phyloP scores from a whole-genome alignment of 306 rosid genomes.

The Cucurbita maxima region DNA sequence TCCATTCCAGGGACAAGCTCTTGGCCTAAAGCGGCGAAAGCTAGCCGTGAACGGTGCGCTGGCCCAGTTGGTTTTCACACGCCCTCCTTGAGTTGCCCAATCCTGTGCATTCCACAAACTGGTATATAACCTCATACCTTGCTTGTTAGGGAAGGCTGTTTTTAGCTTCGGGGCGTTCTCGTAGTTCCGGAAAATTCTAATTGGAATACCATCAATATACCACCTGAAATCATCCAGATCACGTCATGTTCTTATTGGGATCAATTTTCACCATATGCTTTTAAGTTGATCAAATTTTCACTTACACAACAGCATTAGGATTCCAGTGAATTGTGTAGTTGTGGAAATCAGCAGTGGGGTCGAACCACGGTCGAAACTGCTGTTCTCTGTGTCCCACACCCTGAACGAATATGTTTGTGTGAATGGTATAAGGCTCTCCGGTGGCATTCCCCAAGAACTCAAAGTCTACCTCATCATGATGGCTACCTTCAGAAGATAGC shows the following conservation, averaged over 20 bases:
- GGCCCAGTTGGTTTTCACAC: slow-evolving; percentile 48
- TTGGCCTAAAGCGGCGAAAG: slow-evolving; percentile 37
- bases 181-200: slow-evolving; percentile 62
- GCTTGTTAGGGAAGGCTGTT: slow-evolving; percentile 52
- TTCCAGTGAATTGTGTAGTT: slow-evolving; percentile 93
- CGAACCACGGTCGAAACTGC: slow-evolving; percentile 78
- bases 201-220: slow-evolving; percentile 54
- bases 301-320: slow-evolving; percentile 64
- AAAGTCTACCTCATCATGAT: slow-evolving; percentile 75
- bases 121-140: slow-evolving; percentile 58
- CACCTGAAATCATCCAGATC: slow-evolving; percentile 31
- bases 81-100: slow-evolving; percentile 84
- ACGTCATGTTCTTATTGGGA: neutral
- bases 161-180: slow-evolving; percentile 16
- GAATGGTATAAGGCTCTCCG: slow-evolving; percentile 69
- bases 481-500: slow-evolving; percentile 56
- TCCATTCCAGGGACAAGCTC: slow-evolving; percentile 69
- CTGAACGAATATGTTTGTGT: slow-evolving; percentile 47
- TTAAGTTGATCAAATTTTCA: neutral
- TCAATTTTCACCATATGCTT: neutral
- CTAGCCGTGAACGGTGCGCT: slow-evolving; percentile 55
- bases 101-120: slow-evolving; percentile 67
- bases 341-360: slow-evolving; percentile 64
- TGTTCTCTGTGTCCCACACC: slow-evolving; percentile 79
- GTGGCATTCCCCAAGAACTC: slow-evolving; percentile 77